Base-by-base conservation (phyloP, 2,329 filamentous ascomycete genomes). In the Blastomyces parvus region DNA sequence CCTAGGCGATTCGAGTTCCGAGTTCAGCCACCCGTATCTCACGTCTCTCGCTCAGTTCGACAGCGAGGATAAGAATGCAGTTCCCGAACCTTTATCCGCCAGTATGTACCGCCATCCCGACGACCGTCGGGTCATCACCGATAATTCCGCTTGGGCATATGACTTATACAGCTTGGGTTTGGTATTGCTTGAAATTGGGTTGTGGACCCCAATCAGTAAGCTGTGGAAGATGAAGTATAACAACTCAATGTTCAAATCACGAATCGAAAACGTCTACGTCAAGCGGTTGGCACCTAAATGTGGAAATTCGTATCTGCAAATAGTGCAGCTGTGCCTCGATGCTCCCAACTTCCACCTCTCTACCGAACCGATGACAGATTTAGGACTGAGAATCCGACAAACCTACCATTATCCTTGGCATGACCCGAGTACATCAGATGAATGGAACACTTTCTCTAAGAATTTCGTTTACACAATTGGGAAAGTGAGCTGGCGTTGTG, bases 151-250 rank as follows among this genome's bases (percentile, higher is more conserved):
- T 62, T 80, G 72, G 74, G 74, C 74, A 44, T 80, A 76, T 69
- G 85, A 88, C 69, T 75, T 87, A 22, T 87, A 87, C 71, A 83
- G 84, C 50, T 76, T 88, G 1, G 85, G 84, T 2, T 72, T 88
- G 33, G 78, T 87, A 3, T 73, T 88, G 38, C 76, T 88, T 38
- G 85, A 88, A 68, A 82, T 87, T 65, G 85, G 85, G 4, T 73
- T 87, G 2, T 88, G 85, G 85, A 80, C 81, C 38, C 85, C 85
- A 0, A 76, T 87, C 33, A 81, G 81, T 62, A 82, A 83, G 63
- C 71, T 87, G 25, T 87, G 84, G 82, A 88, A 88, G 69, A 76
- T 81, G 65, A 87, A 86, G 70, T 88, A 88, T 70, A 82, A 81
- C 30, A 79, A 84, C 25, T 75, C 78, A 22, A 84, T 85, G 73